Percentiles rank a stretch among this genome's conserved stretches.
Conservation (phyloP, 371 early-diverging fungal species). For the Mortierella sp. region DNA sequence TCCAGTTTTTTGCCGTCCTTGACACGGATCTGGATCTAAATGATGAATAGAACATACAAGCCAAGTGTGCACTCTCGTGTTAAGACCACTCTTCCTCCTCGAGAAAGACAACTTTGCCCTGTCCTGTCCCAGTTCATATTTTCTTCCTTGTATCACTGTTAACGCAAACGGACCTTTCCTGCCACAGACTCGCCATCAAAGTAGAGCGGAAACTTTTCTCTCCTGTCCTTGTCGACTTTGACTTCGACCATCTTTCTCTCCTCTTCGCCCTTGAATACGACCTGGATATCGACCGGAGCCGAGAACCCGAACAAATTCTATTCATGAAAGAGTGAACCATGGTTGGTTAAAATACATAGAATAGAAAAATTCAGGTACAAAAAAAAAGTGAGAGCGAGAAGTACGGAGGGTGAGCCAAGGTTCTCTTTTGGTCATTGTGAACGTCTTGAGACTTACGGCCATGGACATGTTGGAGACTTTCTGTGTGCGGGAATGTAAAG, state of each 20-base stretch:
- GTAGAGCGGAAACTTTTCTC: constrained; percentile 91
- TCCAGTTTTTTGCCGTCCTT: constrained; percentile 94
- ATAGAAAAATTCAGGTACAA: constrained; percentile 34
- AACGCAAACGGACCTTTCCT: constrained; percentile 82
- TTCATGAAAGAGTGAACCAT: background rate
- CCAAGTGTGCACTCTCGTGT: too few relatives aligned
- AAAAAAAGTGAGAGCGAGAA: constrained; percentile 1
- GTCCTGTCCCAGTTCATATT: background rate
- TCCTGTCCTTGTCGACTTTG: constrained; percentile 90
- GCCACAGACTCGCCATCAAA: constrained; percentile 96
- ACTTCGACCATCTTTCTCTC: constrained; percentile 87
- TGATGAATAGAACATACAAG: background rate
- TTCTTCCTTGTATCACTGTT: background rate
- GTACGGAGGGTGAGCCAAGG: too few relatives aligned
- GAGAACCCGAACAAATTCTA: constrained; percentile 90
- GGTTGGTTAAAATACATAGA: background rate
- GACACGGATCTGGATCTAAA: constrained; percentile 88
- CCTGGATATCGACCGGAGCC: constrained; percentile 89
- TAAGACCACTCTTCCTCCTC: background rate
- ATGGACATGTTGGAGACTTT: constrained; percentile 82
- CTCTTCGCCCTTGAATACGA: constrained; percentile 83
- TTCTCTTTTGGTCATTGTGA: background rate
- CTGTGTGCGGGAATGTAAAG: background rate
- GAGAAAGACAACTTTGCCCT: background rate
- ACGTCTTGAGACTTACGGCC: constrained; percentile 64